Percentiles rank a stretch among this genome's conserved stretches.
phyloP scores from a whole-genome alignment of 352 stramenopile species.

The Pythium brachiatum region DNA sequence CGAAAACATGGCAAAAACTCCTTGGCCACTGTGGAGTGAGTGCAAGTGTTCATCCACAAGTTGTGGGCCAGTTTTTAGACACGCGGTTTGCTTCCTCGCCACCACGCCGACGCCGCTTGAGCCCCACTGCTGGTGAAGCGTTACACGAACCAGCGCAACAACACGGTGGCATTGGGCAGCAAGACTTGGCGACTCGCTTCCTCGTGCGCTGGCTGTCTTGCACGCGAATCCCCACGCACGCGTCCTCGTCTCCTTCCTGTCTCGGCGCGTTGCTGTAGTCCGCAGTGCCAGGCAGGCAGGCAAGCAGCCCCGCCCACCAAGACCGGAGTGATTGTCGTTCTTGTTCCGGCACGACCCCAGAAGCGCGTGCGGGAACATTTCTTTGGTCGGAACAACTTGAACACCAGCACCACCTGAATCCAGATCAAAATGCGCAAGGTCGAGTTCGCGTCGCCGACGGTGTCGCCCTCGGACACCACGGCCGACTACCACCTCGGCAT shows the following conservation, averaged over 20 bases:
- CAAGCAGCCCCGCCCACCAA: no score
- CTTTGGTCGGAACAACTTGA: not conserved
- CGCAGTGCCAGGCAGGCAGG: no score
- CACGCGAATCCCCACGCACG: not conserved
- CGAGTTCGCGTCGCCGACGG: constrained; percentile 45
- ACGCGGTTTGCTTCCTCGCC: not conserved
- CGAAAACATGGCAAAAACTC: not conserved
- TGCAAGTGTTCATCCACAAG: no score
- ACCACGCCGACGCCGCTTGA: not conserved
- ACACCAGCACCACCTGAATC: not conserved
- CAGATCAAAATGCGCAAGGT: constrained; percentile 45
- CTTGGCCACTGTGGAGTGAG: not conserved
- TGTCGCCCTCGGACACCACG: constrained; percentile 57
- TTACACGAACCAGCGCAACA: not conserved
- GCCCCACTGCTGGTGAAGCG: not conserved
- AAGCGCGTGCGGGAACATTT: not conserved
- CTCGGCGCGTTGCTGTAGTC: no score
- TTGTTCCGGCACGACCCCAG: not conserved
- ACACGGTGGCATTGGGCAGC: not conserved
- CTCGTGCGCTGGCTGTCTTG: not conserved
- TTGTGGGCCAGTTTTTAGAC: not conserved
- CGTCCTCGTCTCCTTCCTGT: no score
- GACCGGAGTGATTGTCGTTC: not conserved
- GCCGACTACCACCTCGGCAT: constrained; percentile 67
- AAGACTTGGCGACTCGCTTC: not conserved